Percentiles rank a stretch among this genome's conserved stretches.
Conservation (phyloP, 139 green algal genomes). For the Pycnococcus provasolii region DNA sequence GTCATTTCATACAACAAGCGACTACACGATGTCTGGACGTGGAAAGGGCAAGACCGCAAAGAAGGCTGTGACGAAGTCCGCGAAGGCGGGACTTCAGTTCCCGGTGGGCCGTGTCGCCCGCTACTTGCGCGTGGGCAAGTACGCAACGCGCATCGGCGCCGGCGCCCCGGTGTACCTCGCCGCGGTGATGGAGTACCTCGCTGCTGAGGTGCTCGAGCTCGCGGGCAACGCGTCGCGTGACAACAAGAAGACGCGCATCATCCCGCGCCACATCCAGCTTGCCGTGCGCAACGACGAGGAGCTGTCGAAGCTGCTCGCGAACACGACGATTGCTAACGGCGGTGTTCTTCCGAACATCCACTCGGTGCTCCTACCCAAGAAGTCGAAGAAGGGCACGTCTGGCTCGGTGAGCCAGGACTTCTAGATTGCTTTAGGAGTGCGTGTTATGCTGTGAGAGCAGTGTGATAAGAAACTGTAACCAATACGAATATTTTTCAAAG, state of each 20-base stretch:
- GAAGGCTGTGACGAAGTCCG: slow-evolving; percentile 61
- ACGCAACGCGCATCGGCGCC: slow-evolving; percentile 54
- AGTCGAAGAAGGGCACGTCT: slow-evolving; percentile 44
- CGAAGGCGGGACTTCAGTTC: slow-evolving; percentile 85
- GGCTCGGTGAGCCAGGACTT: too few relatives aligned
- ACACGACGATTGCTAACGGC: slow-evolving; percentile 66
- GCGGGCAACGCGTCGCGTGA: slow-evolving; percentile 58
- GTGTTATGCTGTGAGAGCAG: too few relatives aligned
- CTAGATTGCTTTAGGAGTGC: too few relatives aligned
- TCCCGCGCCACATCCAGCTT: slow-evolving; percentile 48
- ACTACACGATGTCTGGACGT: slow-evolving; percentile 47
- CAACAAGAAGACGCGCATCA: slow-evolving; percentile 75
- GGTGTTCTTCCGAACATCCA: slow-evolving; percentile 83
- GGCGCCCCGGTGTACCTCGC: slow-evolving; percentile 63
- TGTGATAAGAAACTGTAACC: too few relatives aligned
- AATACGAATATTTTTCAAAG: too few relatives aligned
- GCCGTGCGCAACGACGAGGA: slow-evolving; percentile 50
- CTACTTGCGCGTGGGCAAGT: slow-evolving; percentile 75
- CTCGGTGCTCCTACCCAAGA: slow-evolving; percentile 76
- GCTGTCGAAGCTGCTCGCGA: slow-evolving; percentile 51
- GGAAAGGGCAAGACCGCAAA: slow-evolving; percentile 61
- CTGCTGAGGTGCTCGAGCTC: slow-evolving; percentile 64
- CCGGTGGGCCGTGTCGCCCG: slow-evolving; percentile 68
- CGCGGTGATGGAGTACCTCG: slow-evolving; percentile 75
- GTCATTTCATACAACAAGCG: too few relatives aligned